Evolutionary conservation across 371 early-diverging fungal species (phyloP).

Genomic region (Thermomucor indicae-seudaticae): DNA sequence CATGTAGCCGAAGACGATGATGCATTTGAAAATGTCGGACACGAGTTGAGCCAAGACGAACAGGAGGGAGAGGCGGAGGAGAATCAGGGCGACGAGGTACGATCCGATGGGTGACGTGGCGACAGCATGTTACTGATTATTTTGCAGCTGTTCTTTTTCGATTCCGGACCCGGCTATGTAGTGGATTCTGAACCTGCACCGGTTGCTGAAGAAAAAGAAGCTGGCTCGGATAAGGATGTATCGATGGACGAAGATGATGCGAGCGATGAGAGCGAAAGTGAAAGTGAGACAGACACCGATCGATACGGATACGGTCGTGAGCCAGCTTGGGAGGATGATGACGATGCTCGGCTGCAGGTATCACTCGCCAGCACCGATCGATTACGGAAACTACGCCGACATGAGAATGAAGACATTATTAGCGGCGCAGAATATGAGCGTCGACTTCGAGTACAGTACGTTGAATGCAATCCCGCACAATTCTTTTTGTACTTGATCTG

Average conservation of each 20-base stretch:
- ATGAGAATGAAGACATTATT: slow-evolving; percentile 70
- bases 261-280: slow-evolving; percentile 19
- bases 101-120: too few relatives aligned
- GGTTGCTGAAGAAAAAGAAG: slow-evolving; percentile 27
- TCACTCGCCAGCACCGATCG: slow-evolving; percentile 62
- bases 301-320: slow-evolving; percentile 22
- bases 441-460: slow-evolving; percentile 78
- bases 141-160: slow-evolving; percentile 44
- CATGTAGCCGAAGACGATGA: too few relatives aligned
- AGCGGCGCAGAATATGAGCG: slow-evolving; percentile 77
- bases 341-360: slow-evolving; percentile 62
- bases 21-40: too few relatives aligned
- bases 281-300: slow-evolving; percentile 7
- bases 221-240: slow-evolving; percentile 9
- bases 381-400: slow-evolving; percentile 73
- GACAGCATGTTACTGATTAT: too few relatives aligned
- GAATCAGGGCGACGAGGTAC: too few relatives aligned
- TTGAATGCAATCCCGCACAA: neutral
- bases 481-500: neutral
- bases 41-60: too few relatives aligned
- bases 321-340: slow-evolving; percentile 79
- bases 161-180: slow-evolving; percentile 32
- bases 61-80: too few relatives aligned
- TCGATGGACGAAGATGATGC: slow-evolving; percentile 21
- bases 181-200: slow-evolving; percentile 18